Evolutionary conservation across 352 stramenopile species (phyloP).

Genomic region (Globisporangium camurandrum): DNA sequence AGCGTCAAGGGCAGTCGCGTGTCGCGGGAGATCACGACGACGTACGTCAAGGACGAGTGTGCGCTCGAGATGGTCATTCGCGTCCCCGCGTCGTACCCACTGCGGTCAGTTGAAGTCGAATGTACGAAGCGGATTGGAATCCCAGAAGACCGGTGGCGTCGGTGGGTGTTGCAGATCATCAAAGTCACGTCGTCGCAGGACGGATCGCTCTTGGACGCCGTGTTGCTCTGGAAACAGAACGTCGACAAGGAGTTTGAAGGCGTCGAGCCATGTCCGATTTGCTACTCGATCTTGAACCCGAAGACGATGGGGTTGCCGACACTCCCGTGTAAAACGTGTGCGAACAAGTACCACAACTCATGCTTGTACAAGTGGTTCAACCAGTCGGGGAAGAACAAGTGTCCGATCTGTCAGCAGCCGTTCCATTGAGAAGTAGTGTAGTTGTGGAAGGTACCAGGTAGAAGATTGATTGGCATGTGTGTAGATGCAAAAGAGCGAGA

Average conservation of each 20-base stretch:
- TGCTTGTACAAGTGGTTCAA: constrained; percentile 94
- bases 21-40: constrained; percentile 85
- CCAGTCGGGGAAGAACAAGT: constrained; percentile 92
- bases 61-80: constrained; percentile 87
- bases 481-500: background rate
- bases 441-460: too few relatives aligned
- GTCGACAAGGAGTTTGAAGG: constrained; percentile 91
- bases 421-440: constrained; percentile 70
- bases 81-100: constrained; percentile 82
- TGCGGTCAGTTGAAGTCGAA: constrained; percentile 87
- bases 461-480: too few relatives aligned
- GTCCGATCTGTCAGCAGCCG: constrained; percentile 88
- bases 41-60: constrained; percentile 92
- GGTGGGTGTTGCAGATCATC: constrained; percentile 91
- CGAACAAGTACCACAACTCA: constrained; percentile 91
- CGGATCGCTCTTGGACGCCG: constrained; percentile 85
- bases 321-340: constrained; percentile 87
- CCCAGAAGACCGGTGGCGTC: constrained; percentile 85
- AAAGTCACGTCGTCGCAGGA: constrained; percentile 84
- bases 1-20: constrained; percentile 82
- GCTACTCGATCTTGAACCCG: constrained; percentile 89
- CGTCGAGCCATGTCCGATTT: constrained; percentile 90
- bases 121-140: constrained; percentile 89
- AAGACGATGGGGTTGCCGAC: constrained; percentile 87
- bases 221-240: constrained; percentile 90